Percentiles rank a stretch among this genome's conserved stretches.
Conservation (phyloP, 805 yeast genomes). For the Huiozyma sinensis region DNA sequence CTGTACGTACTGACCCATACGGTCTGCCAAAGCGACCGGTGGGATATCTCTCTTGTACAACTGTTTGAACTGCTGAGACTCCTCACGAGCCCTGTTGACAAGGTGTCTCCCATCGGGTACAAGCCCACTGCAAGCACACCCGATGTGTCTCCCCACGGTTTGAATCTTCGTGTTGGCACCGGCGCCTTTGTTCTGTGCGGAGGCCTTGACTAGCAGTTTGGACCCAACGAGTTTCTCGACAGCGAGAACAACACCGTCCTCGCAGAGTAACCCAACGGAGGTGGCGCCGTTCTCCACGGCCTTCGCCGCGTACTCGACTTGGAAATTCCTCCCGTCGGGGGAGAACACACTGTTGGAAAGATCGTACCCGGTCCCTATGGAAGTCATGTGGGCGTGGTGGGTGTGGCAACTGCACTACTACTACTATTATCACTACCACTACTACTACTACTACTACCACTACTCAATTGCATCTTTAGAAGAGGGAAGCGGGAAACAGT, state of each 20-base stretch:
- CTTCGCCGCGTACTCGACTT: slow-evolving; percentile 93
- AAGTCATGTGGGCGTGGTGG: slow-evolving; percentile 40
- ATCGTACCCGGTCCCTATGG: slow-evolving; percentile 99
- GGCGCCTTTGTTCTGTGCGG: slow-evolving; percentile 29
- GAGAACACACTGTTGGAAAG: slow-evolving; percentile 88
- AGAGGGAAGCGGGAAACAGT: too few relatives aligned
- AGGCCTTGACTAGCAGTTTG: slow-evolving; percentile 51
- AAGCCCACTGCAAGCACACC: slow-evolving; percentile 89
- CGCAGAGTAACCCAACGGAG: slow-evolving; percentile 81
- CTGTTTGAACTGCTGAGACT: slow-evolving; percentile 68
- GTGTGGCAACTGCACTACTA: too few relatives aligned
- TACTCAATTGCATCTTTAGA: too few relatives aligned
- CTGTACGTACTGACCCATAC: slow-evolving; percentile 85
- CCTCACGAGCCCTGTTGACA: slow-evolving; percentile 86
- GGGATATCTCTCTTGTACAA: slow-evolving; percentile 68
- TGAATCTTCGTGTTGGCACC: slow-evolving; percentile 85
- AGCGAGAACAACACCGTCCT: slow-evolving; percentile 93
- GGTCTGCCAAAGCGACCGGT: slow-evolving; percentile 71
- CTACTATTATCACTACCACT: too few relatives aligned
- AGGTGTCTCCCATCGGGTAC: slow-evolving; percentile 95
- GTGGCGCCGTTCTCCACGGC: slow-evolving; percentile 98
- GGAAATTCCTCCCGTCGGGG: slow-evolving; percentile 89
- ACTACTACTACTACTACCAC: too few relatives aligned
- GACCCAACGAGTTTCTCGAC: slow-evolving; percentile 89
- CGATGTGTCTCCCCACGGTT: slow-evolving; percentile 86